Percentiles rank a stretch among this genome's conserved stretches.
phyloP scores from a whole-genome alignment of 768 basidiomycete genomes.

The Trametes gibbosa region DNA sequence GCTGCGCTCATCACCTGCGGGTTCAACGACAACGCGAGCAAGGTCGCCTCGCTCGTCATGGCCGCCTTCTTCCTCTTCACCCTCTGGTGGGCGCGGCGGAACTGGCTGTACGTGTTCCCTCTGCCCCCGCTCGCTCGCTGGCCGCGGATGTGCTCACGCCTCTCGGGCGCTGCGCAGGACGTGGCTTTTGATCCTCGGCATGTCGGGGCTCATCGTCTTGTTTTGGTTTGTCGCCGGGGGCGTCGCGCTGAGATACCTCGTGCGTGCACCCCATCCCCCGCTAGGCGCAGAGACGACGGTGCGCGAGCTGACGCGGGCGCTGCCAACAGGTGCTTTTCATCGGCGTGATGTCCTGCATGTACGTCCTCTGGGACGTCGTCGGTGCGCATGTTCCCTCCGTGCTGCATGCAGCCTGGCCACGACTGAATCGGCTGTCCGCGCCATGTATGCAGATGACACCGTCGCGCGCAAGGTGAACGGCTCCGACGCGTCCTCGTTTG shows the following conservation, averaged over 20 bases:
- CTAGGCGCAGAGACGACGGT: not conserved
- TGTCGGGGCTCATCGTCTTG: constrained; percentile 73
- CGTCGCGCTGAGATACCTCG: constrained; percentile 74
- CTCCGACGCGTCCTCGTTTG: constrained; percentile 86
- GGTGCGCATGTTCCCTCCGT: constrained; percentile 36
- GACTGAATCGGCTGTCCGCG: not conserved
- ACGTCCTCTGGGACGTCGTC: constrained; percentile 85
- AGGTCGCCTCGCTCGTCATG: constrained; percentile 75
- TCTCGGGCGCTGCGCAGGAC: constrained; percentile 43
- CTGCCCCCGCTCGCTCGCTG: not conserved
- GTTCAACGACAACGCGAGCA: constrained; percentile 86
- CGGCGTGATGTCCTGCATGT: constrained; percentile 85
- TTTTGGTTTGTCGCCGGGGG: constrained; percentile 84
- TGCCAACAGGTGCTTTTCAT: constrained; percentile 71
- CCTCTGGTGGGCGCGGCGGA: constrained; percentile 82
- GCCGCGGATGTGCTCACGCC: not conserved
- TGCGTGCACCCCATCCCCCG: constrained; percentile 32
- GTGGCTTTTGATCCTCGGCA: constrained; percentile 74
- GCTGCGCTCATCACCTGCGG: constrained; percentile 85
- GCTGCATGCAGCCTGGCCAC: not conserved
- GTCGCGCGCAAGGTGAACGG: constrained; percentile 79
- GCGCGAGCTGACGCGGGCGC: not conserved
- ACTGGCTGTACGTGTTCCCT: constrained; percentile 55
- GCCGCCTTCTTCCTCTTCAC: constrained; percentile 87
- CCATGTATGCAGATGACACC: constrained; percentile 62